Evolutionary conservation across 495 filamentous ascomycete species (phyloP), one percentile per base, ranked within the genome.

Genomic region (Penicillium samsonianum): DNA sequence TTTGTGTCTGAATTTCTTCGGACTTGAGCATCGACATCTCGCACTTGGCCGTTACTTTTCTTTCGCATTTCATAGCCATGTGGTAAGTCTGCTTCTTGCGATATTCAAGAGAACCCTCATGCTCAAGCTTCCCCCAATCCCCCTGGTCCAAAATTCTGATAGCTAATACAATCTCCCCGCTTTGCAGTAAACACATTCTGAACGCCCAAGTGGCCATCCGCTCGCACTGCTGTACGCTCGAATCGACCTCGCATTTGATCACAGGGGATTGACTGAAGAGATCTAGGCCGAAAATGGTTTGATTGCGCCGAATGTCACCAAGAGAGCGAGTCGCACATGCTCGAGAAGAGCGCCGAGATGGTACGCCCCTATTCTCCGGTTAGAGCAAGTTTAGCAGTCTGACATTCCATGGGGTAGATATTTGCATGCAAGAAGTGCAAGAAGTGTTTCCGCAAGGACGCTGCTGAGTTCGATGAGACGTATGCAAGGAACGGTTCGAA

Each of bases 351-450:
- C 40, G 78, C 84, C 61, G 95, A 98, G 60, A 95, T 98, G 92
- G 87, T 87, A 69, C 40, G 57, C 40, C 35, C 26, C 50, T 41
- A 20, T 47, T 17, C 41, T 26, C 16, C 20, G 25, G 23, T 42
- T 41, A 28, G 33, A 23, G 28, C 37, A 37, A 11, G 47, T 46
- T 7, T 42, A 5, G 6, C 23, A 10, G 33, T 26, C 53, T 58
- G 30, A 65, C 45, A 17, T 33, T 38, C 23, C 31, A 48, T 20
- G 22, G 31, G 35, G 42, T 59, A 83, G 79, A 79, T 76, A 0
- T 97, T 98, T 65, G 91, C 88, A 25, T 98, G 94, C 82, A 98
- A 98, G 57, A 98, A 98, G 78, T 98, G 94, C 84, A 90, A 88
- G 62, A 98, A 97, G 78, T 91, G 86, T 72, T 98, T 98, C 81